Base-by-base conservation (phyloP, 1,284 basidiomycete genomes). In the Anthracocystis setariae region DNA sequence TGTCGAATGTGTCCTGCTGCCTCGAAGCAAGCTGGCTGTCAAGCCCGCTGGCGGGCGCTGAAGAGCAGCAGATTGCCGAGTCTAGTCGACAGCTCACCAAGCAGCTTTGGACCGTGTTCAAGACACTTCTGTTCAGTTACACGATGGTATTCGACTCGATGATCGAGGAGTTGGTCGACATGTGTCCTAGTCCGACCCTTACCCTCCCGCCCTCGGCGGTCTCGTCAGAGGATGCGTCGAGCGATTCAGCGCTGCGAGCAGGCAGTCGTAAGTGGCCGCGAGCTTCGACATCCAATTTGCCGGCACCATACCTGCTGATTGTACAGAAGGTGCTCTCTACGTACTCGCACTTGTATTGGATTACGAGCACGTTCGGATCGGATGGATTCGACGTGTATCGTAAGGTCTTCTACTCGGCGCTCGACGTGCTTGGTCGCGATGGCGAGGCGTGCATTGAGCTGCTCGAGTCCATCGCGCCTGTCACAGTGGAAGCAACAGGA, bases 91-190 rank as follows among this genome's bases (percentile, higher is more conserved):
- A 50, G 32, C 49, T 64, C 44, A 73, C 76, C 15, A 70, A 60
- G 32, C 53, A 72, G 37, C 51, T 81, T 2, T 82, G 80, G 80
- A 70, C 67, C 3, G 50, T 68, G 2, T 77, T 80, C 69, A 82
- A 82, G 56, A 74, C 77, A 10, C 44, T 75, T 1, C 62, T 82
- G 3, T 82, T 82, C 67, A 71, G 74, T 39, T 74, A 68, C 48
- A 80, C 80, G 9, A 76, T 80, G 77, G 59, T 76, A n/a, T 76
- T 80, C 15, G 80, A 82, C 45, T 71, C 79, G 25, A 75, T 81
- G 48, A 64, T 79, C 25, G 73, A 79, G 20, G 68, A 70, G 3
- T 38, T 82, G 3, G 76, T 81, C n/a, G 78, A 80, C 25, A 72
- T 74, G 73, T 79, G 77, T 21, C 80, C 80, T 12, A 75, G 73